Base-by-base conservation (phyloP, 805 yeast species). In the Candida nanaspora region DNA sequence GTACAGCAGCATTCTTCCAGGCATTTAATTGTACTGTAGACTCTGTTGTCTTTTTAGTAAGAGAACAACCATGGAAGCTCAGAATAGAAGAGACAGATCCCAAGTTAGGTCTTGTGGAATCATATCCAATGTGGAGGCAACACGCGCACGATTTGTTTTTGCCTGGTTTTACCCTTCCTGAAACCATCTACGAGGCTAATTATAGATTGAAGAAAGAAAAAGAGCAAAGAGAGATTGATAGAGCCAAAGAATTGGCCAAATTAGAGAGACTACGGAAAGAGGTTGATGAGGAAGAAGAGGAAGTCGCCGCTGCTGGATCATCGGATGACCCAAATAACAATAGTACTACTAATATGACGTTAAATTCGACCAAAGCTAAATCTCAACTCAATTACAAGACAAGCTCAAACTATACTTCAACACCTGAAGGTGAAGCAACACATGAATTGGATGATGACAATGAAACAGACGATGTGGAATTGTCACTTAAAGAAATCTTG, bases 21-120 rank as follows among this genome's bases (percentile, higher is more conserved):
- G 89, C 95, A 2, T 71, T 85, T 50, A 82, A 82, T 59, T 88
- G 95, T 37, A 68, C 80, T 22, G 78, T 88, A 21, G 95, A 88
- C 53, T 69, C 88, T 0, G 43, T 75, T 15, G 95, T 87, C 10
- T 88, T 86, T 55, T 63, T 83, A 28, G 74, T 79, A 46, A 68
- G 95, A 41, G 97, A 88, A 55, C 71, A 67, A 43, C 95, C 95
- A 1, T 86, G 95, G 95, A 66, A 66, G 35, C 45, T 55, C 36
- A 51, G 54, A 39, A 52, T 48, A 14, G 13, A 38, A 3, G 41
- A 47, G 10, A 55, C 62, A 1, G 64, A 35, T 25, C 9, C 38
- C 6, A 15, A 14, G 18, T 14, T 27, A 2, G 18, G 29, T 25
- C 41, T 35, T 16, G 39, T 39, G 5, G 39, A 45, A 29, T 38